Conservation (phyloP, 768 basidiomycete genomes). For the Mycena vulgaris region DNA sequence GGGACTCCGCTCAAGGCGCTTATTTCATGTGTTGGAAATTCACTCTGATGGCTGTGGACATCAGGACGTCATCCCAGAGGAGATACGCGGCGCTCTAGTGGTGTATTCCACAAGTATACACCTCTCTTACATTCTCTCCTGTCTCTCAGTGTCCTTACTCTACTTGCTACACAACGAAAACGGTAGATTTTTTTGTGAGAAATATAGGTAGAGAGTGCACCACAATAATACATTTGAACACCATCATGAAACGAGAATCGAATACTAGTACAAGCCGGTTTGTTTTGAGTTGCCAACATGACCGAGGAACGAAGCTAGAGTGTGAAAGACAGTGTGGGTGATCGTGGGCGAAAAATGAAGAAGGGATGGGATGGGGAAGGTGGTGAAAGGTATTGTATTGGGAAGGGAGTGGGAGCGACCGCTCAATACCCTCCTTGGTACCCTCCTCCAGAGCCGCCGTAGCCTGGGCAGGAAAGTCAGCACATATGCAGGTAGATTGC, state of each 20-base stretch:
- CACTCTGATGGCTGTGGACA: background rate
- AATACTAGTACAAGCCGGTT: slow-evolving; percentile 64
- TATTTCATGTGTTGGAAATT: background rate
- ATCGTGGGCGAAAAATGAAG: slow-evolving; percentile 51
- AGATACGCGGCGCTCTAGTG: too few species aligned
- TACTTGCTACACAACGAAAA: background rate
- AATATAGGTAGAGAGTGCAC: slow-evolving; percentile 15
- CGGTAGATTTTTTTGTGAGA: background rate
- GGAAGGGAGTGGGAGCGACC: background rate
- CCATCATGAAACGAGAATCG: slow-evolving; percentile 42
- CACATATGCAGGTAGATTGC: too few species aligned
- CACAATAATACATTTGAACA: slow-evolving; percentile 38
- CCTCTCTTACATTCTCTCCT: too few species aligned
- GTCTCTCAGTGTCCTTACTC: background rate
- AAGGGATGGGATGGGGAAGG: slow-evolving; percentile 20
- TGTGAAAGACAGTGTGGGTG: slow-evolving; percentile 54
- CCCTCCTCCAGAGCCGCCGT: background rate
- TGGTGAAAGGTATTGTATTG: background rate
- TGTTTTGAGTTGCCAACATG: slow-evolving; percentile 47
- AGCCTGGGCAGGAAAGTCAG: too few species aligned
- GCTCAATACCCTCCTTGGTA: background rate
- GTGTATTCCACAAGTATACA: too few species aligned
- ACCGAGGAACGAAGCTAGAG: slow-evolving; percentile 56
- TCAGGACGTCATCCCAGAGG: too few species aligned
- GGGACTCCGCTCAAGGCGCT: slow-evolving; percentile 18